Conservation (phyloP, 148 eudicot genomes). For the Rhododendron simsii region DNA sequence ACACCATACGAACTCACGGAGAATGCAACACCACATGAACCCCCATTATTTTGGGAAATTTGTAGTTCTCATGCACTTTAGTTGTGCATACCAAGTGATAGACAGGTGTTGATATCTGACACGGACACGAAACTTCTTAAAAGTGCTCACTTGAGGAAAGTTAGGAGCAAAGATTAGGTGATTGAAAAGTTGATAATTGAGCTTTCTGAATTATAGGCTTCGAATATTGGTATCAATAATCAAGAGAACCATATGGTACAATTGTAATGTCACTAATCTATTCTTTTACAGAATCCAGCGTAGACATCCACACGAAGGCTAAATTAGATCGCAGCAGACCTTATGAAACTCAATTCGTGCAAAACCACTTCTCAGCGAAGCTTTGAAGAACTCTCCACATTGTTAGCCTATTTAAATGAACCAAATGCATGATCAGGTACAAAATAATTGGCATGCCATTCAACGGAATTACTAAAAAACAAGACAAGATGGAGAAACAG, state of each 20-base stretch:
- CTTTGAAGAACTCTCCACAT: slow-evolving; percentile 43
- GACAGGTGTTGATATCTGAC: not conserved
- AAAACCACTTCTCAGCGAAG: slow-evolving; percentile 38
- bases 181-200: slow-evolving; percentile 6
- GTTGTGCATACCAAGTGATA: not conserved
- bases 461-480: not conserved
- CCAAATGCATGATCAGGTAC: not conserved
- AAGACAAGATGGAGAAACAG: not conserved
- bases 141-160: not conserved
- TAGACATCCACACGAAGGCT: slow-evolving; percentile 6
- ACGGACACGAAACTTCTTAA: not conserved
- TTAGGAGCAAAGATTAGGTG: slow-evolving; percentile 10
- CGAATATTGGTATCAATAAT: not conserved
- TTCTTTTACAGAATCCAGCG: not conserved
- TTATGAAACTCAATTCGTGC: slow-evolving; percentile 28
- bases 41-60: not conserved
- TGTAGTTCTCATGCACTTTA: not conserved
- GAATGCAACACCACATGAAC: not conserved
- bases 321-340: slow-evolving; percentile 33
- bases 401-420: slow-evolving; percentile 34
- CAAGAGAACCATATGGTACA: not conserved
- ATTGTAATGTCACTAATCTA: not conserved
- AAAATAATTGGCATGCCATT: not conserved
- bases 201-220: not conserved
- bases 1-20: not conserved